Percentiles rank a stretch among this genome's conserved stretches.
Conservation (phyloP, 2,329 filamentous ascomycete species). For the Cryoendolithus antarcticus region DNA sequence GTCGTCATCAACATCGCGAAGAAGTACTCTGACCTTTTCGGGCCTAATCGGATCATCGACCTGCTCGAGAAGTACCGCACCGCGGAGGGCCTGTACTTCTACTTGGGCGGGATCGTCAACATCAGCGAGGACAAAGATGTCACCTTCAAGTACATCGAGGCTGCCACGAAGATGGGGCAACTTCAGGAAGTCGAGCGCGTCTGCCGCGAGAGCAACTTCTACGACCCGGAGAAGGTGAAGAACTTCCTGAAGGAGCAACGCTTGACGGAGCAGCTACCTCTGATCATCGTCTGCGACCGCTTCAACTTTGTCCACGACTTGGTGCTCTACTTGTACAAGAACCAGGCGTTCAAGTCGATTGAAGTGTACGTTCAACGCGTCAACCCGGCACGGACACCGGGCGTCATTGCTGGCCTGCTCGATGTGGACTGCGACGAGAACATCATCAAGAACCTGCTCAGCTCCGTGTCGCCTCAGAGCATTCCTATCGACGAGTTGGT, state of each 20-base stretch:
- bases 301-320: conserved; percentile 98
- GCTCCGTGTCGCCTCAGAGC: conserved; percentile 68
- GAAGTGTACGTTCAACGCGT: conserved; percentile 96
- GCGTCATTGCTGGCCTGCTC: conserved; percentile 82
- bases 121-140: conserved; percentile 90
- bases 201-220: conserved; percentile 77
- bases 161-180: conserved; percentile 85
- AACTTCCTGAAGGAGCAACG: conserved; percentile 98
- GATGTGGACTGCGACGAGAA: conserved; percentile 95
- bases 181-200: conserved; percentile 94
- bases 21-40: conserved; percentile 93
- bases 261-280: conserved; percentile 78
- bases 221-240: conserved; percentile 92
- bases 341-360: conserved; percentile 97
- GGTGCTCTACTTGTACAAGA: conserved; percentile 94
- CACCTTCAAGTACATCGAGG: conserved; percentile 98
- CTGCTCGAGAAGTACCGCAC: conserved; percentile 97
- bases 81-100: conserved; percentile 93
- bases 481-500: conserved; percentile 95
- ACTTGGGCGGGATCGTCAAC: conserved; percentile 95
- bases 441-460: conserved; percentile 86
- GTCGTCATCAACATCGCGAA: conserved; percentile 91
- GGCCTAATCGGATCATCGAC: conserved; percentile 75
- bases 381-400: conserved; percentile 80
- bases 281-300: conserved; percentile 98